phyloP scores from a whole-genome alignment of 2,329 filamentous ascomycete genomes.

The Phymatotrichopsis omnivora region DNA sequence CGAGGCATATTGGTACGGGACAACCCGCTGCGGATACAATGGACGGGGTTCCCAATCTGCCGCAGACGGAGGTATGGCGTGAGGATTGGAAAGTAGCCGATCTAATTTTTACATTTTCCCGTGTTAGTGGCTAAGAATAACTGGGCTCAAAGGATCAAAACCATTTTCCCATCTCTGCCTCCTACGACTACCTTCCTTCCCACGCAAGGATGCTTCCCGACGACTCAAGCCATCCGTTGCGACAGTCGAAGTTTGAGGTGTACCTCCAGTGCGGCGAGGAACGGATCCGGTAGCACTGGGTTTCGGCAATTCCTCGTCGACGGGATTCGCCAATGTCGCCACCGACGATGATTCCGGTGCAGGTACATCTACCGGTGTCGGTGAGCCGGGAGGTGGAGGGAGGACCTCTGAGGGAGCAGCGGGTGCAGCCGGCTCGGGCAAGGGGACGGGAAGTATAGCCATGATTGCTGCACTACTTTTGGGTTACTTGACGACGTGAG shows the following conservation, averaged over 20 bases:
- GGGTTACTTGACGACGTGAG: too few relatives aligned
- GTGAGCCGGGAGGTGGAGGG: too few relatives aligned
- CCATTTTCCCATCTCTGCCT: conserved; percentile 92
- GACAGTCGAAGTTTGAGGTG: too few relatives aligned
- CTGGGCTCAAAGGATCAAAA: conserved; percentile 42
- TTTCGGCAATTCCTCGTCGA: too few relatives aligned
- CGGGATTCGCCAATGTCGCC: too few relatives aligned
- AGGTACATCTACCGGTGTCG: not conserved
- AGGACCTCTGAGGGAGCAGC: too few relatives aligned
- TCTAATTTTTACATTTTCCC: conserved; percentile 47
- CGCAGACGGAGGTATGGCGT: conserved; percentile 70
- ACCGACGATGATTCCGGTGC: too few relatives aligned
- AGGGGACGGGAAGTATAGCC: too few relatives aligned
- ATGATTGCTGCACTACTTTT: too few relatives aligned
- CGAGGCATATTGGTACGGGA: conserved; percentile 82
- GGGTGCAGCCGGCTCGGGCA: too few relatives aligned
- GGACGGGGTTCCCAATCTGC: conserved; percentile 75
- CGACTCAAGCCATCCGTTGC: conserved; percentile 43
- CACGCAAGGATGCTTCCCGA: conserved; percentile 70
- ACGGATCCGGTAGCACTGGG: too few relatives aligned
- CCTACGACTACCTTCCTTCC: conserved; percentile 80
- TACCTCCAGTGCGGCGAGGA: too few relatives aligned
- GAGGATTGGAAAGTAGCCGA: conserved; percentile 74
- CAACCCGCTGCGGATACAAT: conserved; percentile 63
- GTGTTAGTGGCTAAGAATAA: conserved; percentile 5